These are phyloP conservation scores for Rhododendron molle DNA, from an alignment of 148 eudicot species.

Conservation along the genomic window DNA sequence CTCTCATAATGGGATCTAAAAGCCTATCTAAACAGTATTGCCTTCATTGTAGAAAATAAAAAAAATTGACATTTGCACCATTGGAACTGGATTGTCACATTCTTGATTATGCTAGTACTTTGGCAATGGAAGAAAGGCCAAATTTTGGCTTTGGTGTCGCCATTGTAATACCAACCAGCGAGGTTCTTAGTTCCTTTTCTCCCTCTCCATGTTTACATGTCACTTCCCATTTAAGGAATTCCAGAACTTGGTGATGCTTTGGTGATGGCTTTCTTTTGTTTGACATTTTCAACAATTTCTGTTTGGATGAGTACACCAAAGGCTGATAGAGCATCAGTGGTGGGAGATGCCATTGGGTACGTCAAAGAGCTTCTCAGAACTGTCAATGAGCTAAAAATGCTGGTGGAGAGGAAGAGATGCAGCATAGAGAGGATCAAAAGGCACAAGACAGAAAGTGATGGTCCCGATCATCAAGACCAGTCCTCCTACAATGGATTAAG, in stretches of 20 bases:
- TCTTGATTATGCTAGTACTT: neutral
- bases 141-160: neutral
- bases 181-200: neutral
- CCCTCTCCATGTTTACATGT: neutral
- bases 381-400: constrained; percentile 56
- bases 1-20: neutral
- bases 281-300: neutral
- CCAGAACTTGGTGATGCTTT: neutral
- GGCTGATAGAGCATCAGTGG: constrained; percentile 84
- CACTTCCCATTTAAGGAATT: neutral
- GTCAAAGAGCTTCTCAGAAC: constrained; percentile 64
- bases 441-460: constrained; percentile 35
- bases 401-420: constrained; percentile 66
- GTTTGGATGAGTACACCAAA: neutral
- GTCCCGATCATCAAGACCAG: constrained; percentile 38
- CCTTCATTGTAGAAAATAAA: neutral
- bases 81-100: neutral
- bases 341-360: constrained; percentile 70
- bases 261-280: neutral
- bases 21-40: neutral
- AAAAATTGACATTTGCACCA: neutral
- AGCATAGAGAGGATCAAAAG: constrained; percentile 58
- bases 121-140: neutral
- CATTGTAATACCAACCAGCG: neutral
- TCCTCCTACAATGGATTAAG: constrained; percentile 33